Base-by-base conservation (phyloP, 176 grass and related monocot species). In the Zoysia pacifica region DNA sequence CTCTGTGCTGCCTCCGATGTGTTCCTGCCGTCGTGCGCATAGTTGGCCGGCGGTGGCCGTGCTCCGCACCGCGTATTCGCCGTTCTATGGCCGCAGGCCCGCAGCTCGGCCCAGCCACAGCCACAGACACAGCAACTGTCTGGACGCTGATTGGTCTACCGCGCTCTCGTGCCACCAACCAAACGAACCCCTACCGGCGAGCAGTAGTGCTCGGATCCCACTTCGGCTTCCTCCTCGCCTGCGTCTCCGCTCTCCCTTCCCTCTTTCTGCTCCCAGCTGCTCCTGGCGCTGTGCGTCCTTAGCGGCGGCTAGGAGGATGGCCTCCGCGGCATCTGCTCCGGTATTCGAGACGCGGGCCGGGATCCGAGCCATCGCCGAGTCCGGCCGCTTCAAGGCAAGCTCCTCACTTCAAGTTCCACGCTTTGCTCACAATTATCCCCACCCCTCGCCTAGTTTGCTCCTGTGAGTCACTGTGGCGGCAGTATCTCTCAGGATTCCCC, bases 351-450 rank as follows among this genome's bases (percentile, higher is more conserved):
- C 83, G 69, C 50, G 92, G 42, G 80, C 85, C 41, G 87, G 89
- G 83, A 92, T 94, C 85, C 89, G 83, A 40, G 62, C 76, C 75
- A 84, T 94, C 13, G 89, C 91, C 5, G 87, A 97, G 72, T 92
- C 89, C 68, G 83, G 81, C 48, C 85, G 83, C 18, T 97, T 82
- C 68, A 97, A 97, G 91, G 91, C 81, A 93, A 79, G 72, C 35
- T 74, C 67, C 45, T 9, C 5, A 9, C 47, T 2, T 51, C 45
- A 70, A 62, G 6, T 16, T 69, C 6, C 13, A 3, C 47, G 9
- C 45, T 52, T 61, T 47, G 18, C 44, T 8, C n/a, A 16, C 66
- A 48, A 65, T 74, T 13, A 44, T 15, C 8, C 49, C 70, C 11
- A 65, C 47, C 11, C 14, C 70, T 76, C 11, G 12, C 19, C 61